Base-by-base conservation (phyloP, 169 alveolate species). In the Plasmodium inui region DNA sequence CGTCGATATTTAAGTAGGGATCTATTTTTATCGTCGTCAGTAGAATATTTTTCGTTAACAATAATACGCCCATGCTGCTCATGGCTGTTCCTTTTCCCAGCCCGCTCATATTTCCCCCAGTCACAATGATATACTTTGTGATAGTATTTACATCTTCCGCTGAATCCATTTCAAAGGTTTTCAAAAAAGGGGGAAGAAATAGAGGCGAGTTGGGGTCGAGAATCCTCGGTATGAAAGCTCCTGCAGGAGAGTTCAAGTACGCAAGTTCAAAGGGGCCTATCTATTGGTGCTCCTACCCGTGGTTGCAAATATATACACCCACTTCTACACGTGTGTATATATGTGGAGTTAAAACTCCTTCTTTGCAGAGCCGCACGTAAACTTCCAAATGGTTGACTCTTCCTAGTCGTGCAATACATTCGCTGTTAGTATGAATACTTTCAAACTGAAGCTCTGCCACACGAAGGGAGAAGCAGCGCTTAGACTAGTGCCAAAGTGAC, bases 81-180 rank as follows among this genome's bases (percentile, higher is more conserved):
- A 98, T 98, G 19, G 98, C 98, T 1, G 99, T 98, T 74, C 99
- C 99, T 96, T 99, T 99, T 37, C 99, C 99, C 53, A 99, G 92
- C 61, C 99, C 99, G 92, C 99, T 97, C 96, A 98, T 96, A 84
- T 99, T 97, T 17, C 99, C 99, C 28, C 99, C 99, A 71, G 99
- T 98, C 72, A 98, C 98, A 37, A 98, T 98, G 26, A 98, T 92
- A 82, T 97, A 98, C 95, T 98, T 98, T 94, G 92, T 91, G 82
- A 70, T 70, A 3, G 50, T n/a, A 50, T 91, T 91, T 71, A 81
- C 85, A 30, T 53, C 83, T 44, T 89, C 84, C 34, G 34, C 22
- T 22, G 84, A 28, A 55, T 67, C 84, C 90, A 89, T 70, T 80
- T 79, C 37, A n/a, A 41, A 12, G 0, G 7, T 10, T 26, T 28